phyloP scores from a whole-genome alignment of 495 filamentous ascomycete species.

The Tetracladium marchalianum region DNA sequence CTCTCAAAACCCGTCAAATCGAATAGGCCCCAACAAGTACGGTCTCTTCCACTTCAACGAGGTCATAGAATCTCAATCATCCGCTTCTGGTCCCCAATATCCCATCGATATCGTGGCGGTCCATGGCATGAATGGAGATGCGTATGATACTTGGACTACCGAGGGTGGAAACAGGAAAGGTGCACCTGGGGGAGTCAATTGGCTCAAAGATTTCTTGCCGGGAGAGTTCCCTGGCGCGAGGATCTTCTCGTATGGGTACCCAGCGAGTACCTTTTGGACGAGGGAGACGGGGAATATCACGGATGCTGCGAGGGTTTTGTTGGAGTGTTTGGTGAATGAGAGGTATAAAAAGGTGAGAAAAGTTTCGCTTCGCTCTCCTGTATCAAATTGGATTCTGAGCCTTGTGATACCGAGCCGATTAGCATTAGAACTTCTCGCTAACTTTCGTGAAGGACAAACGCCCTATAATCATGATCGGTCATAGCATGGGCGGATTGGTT shows the following conservation, averaged over 20 bases:
- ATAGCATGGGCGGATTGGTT: slow-evolving; percentile 38
- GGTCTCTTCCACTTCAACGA: too few relatives aligned
- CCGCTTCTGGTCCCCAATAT: not conserved
- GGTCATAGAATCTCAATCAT: too few relatives aligned
- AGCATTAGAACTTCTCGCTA: too few relatives aligned
- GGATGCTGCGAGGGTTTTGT: slow-evolving; percentile 4
- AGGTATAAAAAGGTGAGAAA: not conserved
- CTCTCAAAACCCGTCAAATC: too few relatives aligned
- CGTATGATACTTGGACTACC: slow-evolving; percentile 5
- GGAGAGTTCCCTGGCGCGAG: slow-evolving; percentile 4
- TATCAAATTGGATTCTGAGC: not conserved
- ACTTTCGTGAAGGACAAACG: slow-evolving; percentile 2
- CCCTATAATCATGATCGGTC: slow-evolving; percentile 32
- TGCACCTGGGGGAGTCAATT: too few relatives aligned
- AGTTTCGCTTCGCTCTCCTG: not conserved
- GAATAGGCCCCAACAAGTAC: too few relatives aligned
- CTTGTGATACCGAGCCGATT: not conserved
- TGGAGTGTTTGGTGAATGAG: not conserved
- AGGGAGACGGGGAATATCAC: not conserved
- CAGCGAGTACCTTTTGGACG: not conserved
- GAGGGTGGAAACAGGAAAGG: not conserved
- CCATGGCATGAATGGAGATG: slow-evolving; percentile 9
- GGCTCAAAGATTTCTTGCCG: slow-evolving; percentile 9
- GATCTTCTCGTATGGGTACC: slow-evolving; percentile 7
- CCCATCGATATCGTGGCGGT: slow-evolving; percentile 10